Conservation (phyloP, 371 early-diverging fungal genomes). For the Zychaea mexicana region DNA sequence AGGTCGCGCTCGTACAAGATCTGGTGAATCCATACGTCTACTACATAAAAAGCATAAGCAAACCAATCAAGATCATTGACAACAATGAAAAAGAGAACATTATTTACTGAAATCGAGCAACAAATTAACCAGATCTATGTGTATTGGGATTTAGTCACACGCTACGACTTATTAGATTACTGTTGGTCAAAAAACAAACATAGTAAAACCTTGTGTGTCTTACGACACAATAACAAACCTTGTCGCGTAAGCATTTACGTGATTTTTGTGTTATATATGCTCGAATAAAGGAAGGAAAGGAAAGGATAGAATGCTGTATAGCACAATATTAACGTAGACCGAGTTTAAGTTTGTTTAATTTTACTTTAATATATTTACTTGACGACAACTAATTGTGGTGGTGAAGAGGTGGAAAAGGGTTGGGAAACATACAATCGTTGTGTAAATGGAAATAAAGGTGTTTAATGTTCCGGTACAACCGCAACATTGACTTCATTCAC, state of each 20-base stretch:
- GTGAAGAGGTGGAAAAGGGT: background rate
- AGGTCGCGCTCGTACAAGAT: conserved; percentile 54
- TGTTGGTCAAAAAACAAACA: no score
- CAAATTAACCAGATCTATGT: conserved; percentile 16
- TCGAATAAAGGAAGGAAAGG: background rate
- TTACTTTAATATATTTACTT: no score
- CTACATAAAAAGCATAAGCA: conserved; percentile 15
- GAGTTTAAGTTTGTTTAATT: no score
- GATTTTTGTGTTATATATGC: no score
- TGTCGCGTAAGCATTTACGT: background rate
- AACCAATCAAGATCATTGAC: background rate
- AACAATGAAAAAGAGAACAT: background rate
- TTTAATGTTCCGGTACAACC: conserved; percentile 9
- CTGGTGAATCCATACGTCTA: conserved; percentile 60
- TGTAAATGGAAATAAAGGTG: background rate
- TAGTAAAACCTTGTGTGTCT: background rate
- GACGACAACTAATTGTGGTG: background rate
- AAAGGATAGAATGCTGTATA: background rate
- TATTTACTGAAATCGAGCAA: conserved; percentile 31
- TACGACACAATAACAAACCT: background rate
- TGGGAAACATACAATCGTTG: background rate
- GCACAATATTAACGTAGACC: background rate
- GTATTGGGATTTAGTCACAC: no score
- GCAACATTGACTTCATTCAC: conserved; percentile 36
- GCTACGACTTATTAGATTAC: no score